These are phyloP conservation scores for Spergularia bocconei DNA, from an alignment of 148 eudicot genomes.

Conservation along the genomic window DNA sequence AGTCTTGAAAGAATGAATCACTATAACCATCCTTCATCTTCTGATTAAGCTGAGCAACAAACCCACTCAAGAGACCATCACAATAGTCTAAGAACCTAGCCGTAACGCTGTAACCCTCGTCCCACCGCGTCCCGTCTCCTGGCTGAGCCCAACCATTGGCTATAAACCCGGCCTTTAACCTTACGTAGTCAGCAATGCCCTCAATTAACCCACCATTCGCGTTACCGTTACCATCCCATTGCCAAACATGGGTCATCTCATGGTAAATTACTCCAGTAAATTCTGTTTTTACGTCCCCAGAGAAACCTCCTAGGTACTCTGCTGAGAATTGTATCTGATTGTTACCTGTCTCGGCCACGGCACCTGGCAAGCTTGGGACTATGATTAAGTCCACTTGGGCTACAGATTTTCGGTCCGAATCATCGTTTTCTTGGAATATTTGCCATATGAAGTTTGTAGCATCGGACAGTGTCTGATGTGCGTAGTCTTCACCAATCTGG, in stretches of 20 bases:
- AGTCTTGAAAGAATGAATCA: slow-evolving; percentile 26
- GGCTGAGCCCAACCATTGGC: slow-evolving; percentile 38
- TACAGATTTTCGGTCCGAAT: background rate
- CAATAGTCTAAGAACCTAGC: slow-evolving; percentile 56
- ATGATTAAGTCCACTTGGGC: slow-evolving; percentile 15
- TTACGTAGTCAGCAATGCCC: slow-evolving; percentile 51
- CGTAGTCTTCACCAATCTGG: slow-evolving; percentile 17
- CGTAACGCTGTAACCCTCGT: slow-evolving; percentile 37
- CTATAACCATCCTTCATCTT: slow-evolving; percentile 40
- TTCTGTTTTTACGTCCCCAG: slow-evolving; percentile 31
- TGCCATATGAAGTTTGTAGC: slow-evolving; percentile 30
- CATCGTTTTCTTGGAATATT: slow-evolving; percentile 19
- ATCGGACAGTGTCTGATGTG: slow-evolving; percentile 14
- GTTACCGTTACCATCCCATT: slow-evolving; percentile 39
- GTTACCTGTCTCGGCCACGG: slow-evolving; percentile 11
- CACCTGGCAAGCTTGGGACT: background rate
- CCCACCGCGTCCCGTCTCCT: slow-evolving; percentile 44
- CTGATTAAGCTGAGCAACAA: slow-evolving; percentile 44
- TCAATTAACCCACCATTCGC: slow-evolving; percentile 35
- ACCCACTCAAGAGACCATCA: slow-evolving; percentile 36
- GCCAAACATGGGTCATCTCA: slow-evolving; percentile 55
- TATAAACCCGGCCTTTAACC: slow-evolving; percentile 38
- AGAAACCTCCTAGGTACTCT: slow-evolving; percentile 9
- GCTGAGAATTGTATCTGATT: slow-evolving; percentile 22
- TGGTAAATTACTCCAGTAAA: slow-evolving; percentile 43